Conservation (phyloP, 2,329 filamentous ascomycete species). For the Microsporum ferrugineum region DNA sequence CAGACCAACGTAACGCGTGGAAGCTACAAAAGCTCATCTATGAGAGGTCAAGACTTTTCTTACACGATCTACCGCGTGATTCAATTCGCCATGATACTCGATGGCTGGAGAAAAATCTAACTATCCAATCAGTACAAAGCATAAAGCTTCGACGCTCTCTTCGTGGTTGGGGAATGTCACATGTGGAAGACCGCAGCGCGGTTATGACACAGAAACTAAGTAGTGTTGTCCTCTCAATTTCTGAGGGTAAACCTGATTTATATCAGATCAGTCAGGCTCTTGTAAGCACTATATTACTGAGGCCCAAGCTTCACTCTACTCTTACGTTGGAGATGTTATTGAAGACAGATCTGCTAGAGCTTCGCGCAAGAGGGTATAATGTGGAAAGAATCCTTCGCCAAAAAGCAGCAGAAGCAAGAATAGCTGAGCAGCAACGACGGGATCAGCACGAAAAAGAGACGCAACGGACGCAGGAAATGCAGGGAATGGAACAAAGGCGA, state of each 20-base stretch:
- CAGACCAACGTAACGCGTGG: constrained; percentile 57
- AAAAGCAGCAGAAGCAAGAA: constrained; percentile 74
- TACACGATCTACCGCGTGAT: constrained; percentile 70
- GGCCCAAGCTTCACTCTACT: constrained; percentile 78
- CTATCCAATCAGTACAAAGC: constrained; percentile 64
- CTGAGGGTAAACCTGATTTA: constrained; percentile 60
- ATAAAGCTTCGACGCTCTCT: constrained; percentile 70
- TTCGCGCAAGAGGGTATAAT: constrained; percentile 86
- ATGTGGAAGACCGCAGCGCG: constrained; percentile 64
- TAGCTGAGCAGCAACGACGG: constrained; percentile 72
- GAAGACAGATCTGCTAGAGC: constrained; percentile 67
- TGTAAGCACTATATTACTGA: constrained; percentile 64
- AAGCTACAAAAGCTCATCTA: constrained; percentile 69
- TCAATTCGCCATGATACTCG: constrained; percentile 74
- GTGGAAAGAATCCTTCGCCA: constrained; percentile 85
- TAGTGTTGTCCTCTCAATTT: constrained; percentile 63
- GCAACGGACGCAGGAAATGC: constrained; percentile 51
- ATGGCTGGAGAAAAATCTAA: constrained; percentile 81
- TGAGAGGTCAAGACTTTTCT: constrained; percentile 78
- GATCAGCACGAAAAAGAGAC: constrained; percentile 59
- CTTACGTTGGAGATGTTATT: constrained; percentile 86
- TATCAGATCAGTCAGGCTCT: constrained; percentile 88
- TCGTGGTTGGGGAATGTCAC: constrained; percentile 55
- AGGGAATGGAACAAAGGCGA: constrained; percentile 28
- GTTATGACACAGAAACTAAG: constrained; percentile 48